Evolutionary conservation across 495 filamentous ascomycete genomes (phyloP), one percentile per base, ranked within the genome.

Genomic region (Peziza echinospora): DNA sequence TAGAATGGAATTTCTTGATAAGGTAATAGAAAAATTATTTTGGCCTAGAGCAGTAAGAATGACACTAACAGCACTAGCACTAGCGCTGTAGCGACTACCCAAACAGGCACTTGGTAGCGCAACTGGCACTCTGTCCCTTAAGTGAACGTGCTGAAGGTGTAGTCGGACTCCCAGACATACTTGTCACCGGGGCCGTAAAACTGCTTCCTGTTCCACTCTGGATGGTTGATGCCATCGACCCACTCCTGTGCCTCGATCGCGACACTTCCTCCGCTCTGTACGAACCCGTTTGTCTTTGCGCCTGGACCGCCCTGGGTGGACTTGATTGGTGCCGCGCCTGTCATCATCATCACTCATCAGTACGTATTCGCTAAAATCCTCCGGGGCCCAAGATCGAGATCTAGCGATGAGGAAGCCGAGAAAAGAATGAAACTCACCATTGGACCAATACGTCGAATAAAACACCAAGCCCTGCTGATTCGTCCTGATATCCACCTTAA

Each of bases 201-300:
- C 45, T 63, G 57, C 1, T 62, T 57, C 9, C 48, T 51, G 4
- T 43, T 43, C 53, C 53, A 56, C 16, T 56, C 53, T 23, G 53
- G 53, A 42, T 82, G 65, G 53, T 84, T 84, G 53, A 86, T 80
- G 11, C 71, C 80, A 62, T 84, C 78, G 48, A 78, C 78, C 67
- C 76, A 86, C 50, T 77, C 72, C 51, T 75, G 71, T n/a, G 71
- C 64, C 60, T 74, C 72, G 45, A 78, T 68, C 5, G 74, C 75
- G 2, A 77, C 51, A 49, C 75, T 77, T 16, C 70, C 72, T 48
- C 71, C 75, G 47, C 70, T 64, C 50, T 64, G 60, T 0, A 74
- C 69, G 49, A 65, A 66, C 46, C 58, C 60, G 40, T 50, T 58
- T 11, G 11, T 37, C n/a, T n/a, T n/a, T 43, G 51, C 52, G 24